Evolutionary conservation across 257 asterid genomes (phyloP), one percentile per base, ranked within the genome.

Genomic region (Solanum paucissectum): DNA sequence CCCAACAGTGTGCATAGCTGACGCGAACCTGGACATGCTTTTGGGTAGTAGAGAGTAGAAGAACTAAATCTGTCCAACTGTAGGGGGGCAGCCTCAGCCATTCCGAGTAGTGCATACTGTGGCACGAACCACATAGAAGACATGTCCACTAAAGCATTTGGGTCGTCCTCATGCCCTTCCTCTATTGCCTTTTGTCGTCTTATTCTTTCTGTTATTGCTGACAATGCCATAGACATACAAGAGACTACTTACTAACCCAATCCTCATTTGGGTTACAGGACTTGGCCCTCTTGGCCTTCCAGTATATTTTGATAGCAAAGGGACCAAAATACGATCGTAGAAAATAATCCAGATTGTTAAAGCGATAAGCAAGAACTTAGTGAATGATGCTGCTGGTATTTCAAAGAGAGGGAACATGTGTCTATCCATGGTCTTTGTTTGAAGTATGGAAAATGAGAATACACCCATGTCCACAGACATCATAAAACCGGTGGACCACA

Each of bases 111-210:
- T n/a, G 49, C 79, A 82, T 52, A 33, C 6, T 76, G 85, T 46
- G 90, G 91, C 40, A 87, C 87, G 25, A 89, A 34, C 91, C 91
- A 89, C 90, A 89, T 25, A 7, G 87, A 90, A 7, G 91, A 89
- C 90, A 89, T 68, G 86, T 84, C 2, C 20, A 89, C 74, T 69
- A 87, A 25, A 27, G 85, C 85, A 27, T 12, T 33, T 6, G 88
- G 89, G 52, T 87, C 58, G 23, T 64, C 86, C 46, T 73, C 76
- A 87, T n/a, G 6, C 88, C 86, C 25, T 73, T 29, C 18, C 42
- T 27, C 71, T 20, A 46, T 29, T 84, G 87, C 90, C 46, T 9
- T 55, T 32, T 69, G 23, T 4, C 84, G 87, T 29, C 91, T 84
- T 29, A 29, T 38, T 16, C 88, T 75, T 76, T 89, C 90, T 21